These are phyloP conservation scores for Scalesia atractyloides DNA, from an alignment of 129 eudicot species.

Conservation along the genomic window DNA sequence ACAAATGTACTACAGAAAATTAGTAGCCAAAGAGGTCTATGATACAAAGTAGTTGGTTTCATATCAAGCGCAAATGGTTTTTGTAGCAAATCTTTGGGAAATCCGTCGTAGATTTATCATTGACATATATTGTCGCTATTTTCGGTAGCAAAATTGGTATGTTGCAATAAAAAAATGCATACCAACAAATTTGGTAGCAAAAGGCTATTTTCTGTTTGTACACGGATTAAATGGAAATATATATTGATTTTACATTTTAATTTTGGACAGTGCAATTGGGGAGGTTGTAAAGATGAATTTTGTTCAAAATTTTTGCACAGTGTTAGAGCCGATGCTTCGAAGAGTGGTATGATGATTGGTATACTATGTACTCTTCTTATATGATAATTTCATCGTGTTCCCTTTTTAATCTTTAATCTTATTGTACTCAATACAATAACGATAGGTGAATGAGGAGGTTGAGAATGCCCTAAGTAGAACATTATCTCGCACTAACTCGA, in stretches of 20 bases:
- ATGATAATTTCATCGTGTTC: background rate
- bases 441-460: conserved; percentile 72
- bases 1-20: too few relatives aligned
- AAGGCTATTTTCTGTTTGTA: background rate
- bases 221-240: background rate
- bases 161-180: too few relatives aligned
- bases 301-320: conserved; percentile 50
- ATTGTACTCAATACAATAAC: background rate
- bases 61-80: too few relatives aligned
- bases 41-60: too few relatives aligned
- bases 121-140: too few relatives aligned
- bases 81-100: too few relatives aligned
- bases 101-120: too few relatives aligned
- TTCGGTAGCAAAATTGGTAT: too few relatives aligned
- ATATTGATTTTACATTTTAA: background rate
- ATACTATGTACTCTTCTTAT: background rate
- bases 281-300: conserved; percentile 64
- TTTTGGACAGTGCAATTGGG: conserved; percentile 53
- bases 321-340: conserved; percentile 77
- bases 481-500: conserved; percentile 33
- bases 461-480: conserved; percentile 47
- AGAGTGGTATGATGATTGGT: conserved; percentile 63
- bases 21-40: too few relatives aligned
- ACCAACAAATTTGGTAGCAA: too few relatives aligned
- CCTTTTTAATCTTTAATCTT: background rate